Evolutionary conservation across 805 yeast species (phyloP), one percentile per base, ranked within the genome.

Genomic region (Starmerella vaccinii): DNA sequence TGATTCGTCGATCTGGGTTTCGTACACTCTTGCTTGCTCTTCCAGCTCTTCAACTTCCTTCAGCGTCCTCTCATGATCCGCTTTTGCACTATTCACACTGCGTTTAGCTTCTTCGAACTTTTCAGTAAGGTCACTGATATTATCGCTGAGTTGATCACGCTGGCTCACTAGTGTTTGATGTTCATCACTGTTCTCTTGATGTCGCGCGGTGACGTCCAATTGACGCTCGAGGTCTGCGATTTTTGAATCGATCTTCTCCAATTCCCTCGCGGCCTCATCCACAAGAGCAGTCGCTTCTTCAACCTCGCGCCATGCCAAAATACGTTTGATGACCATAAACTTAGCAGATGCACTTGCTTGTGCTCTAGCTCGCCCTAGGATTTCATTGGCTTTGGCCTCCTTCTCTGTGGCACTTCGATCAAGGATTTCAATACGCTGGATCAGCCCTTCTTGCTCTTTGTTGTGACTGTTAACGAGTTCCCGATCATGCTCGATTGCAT

Each of bases 401-500:
- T 16, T 30, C 6, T 30, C 44, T 22, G 10, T 15, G 3, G 49
- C 33, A 10, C 39, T 47, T 9, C 47, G 23, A 13, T 19, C 22
- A 3, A 46, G 34, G 3, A 19, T 22, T 15, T 12, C 18, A 6
- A 45, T 19, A 10, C 50, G 50, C 13, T 29, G 45, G 10, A 50
- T 6, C 2, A 50, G 19, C 5, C 5, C 38, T 3, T 38, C 41
- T n/a, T 33, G 42, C 34, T 46, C 38, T 21, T 34, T 40, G 16
- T 38, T 73, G 53, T 34, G 68, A 45, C 38, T 68, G 63, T 59
- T 72, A 69, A 56, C 64, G 61, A 44, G 70, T 61, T 52, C 69
- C 63, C 49, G 71, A 63, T 54, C 69, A 65, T 47, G 45, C 29
- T 71, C 72, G 33, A 72, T 64, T 26, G 70, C 71, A 37, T 44